Base-by-base conservation (phyloP, 768 basidiomycete genomes). In the Hypholoma sublateritium region DNA sequence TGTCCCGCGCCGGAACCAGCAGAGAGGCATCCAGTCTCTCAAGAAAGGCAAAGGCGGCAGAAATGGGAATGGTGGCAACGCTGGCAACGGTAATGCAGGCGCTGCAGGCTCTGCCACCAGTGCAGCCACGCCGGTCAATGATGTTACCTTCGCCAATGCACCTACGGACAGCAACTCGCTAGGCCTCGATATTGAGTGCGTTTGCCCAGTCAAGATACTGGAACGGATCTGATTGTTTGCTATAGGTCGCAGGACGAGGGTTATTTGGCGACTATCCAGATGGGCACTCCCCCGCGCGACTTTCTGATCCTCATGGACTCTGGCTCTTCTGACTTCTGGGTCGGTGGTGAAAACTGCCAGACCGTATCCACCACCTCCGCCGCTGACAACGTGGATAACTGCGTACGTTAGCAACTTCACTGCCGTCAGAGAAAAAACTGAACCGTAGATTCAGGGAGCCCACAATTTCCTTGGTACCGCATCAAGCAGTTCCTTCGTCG, bases 311-410 rank as follows among this genome's bases (percentile, higher is more conserved):
- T 89, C 17, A 85, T 89, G 82, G 88, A 89, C 68, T 85, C 84
- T 32, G 88, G 88, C 25, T 84, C 82, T 12, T 84, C 86, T 9
- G 88, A 89, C 69, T 69, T 84, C 36, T 88, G 86, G 85, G 85
- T 87, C 28, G 82, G 82, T 13, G 69, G 77, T 16, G 83, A 85
- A 63, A 72, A 72, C 49, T 87, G 85, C 60, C 71, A 72, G 50
- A 77, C 80, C 5, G 39, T 41, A 13, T 41, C 39, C 28, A 32
- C 28, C 28, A 32, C 28, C 39, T 41, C 39, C 8, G 39, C 28
- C 9, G 28, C 28, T 32, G 28, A 32, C 60, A 72, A 36, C 69
- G 58, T 21, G 78, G 78, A 34, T 77, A 77, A 28, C 57, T 78
- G 79, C 59, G 76, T 76, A 66, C 51, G 72, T 73, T 51, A 45